Evolutionary conservation across 495 filamentous ascomycete genomes (phyloP).

Genomic region (Podospora pseudopauciseta): DNA sequence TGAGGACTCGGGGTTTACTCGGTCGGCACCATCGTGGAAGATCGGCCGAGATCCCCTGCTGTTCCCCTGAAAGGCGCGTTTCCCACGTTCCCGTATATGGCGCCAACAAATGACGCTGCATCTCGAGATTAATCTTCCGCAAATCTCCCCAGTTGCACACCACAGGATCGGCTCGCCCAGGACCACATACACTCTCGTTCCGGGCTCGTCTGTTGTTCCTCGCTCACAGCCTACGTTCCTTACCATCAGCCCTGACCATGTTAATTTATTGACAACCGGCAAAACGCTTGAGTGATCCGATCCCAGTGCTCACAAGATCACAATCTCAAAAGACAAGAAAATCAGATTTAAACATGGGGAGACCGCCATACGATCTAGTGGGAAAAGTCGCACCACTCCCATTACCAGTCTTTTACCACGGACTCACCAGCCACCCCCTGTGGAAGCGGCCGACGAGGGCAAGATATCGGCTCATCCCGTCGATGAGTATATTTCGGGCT

Average conservation of each 20-base stretch:
- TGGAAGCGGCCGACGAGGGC: conserved; percentile 15
- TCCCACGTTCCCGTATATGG: neutral
- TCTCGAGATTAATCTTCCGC: conserved; percentile 23
- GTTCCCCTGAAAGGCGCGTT: conserved; percentile 14
- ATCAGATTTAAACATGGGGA: conserved; percentile 27
- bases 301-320: conserved; percentile 19
- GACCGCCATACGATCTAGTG: conserved; percentile 27
- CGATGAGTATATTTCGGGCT: conserved; percentile 27
- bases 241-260: conserved; percentile 3
- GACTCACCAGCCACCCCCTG: conserved; percentile 12
- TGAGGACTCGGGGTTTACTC: neutral
- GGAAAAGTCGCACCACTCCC: conserved; percentile 20
- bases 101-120: conserved; percentile 9
- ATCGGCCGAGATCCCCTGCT: conserved; percentile 12
- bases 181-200: conserved; percentile 12
- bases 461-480: conserved; percentile 12
- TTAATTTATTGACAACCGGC: conserved; percentile 28
- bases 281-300: conserved; percentile 29
- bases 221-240: neutral
- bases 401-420: conserved; percentile 15
- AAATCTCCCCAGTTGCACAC: conserved; percentile 7
- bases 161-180: neutral
- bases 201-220: conserved; percentile 15
- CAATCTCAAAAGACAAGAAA: neutral
- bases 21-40: conserved; percentile 6